A percentile compares a stretch with the other conserved stretches of the same genome.
Evolutionary conservation across 345 rosid species (phyloP).

Genomic region (thale cress (Arabidopsis thaliana)): TAIR10.1 NC_003076.8:548001-548500

Average conservation of each 20-base stretch:
- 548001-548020: slow-evolving; percentile 31
- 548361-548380: slow-evolving; percentile 74
- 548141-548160: slow-evolving; percentile 45
- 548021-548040: background rate
- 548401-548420: slow-evolving; percentile 63
- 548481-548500: slow-evolving; percentile 96
- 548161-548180: slow-evolving; percentile 60
- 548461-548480: slow-evolving; percentile 99
- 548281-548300: slow-evolving; percentile 87
- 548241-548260: slow-evolving; percentile 83
- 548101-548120: slow-evolving; percentile 22
- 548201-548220: slow-evolving; percentile 95
- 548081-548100: slow-evolving; percentile 45
- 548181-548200: slow-evolving; percentile 94
- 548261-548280: slow-evolving; percentile 55
- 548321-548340: slow-evolving; percentile 55
- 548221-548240: slow-evolving; percentile 84
- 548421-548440: slow-evolving; percentile 53
- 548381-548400: slow-evolving; percentile 71
- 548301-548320: slow-evolving; percentile 87
- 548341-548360: slow-evolving; percentile 75
- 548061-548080: slow-evolving; percentile 37
- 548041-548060: slow-evolving; percentile 14
- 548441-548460: slow-evolving; percentile 75
- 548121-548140: background rate